A percentile compares a stretch with the other conserved stretches of the same genome.
Conservation (phyloP, 2,329 filamentous ascomycete species). For the Pezicula carpinea region DNA sequence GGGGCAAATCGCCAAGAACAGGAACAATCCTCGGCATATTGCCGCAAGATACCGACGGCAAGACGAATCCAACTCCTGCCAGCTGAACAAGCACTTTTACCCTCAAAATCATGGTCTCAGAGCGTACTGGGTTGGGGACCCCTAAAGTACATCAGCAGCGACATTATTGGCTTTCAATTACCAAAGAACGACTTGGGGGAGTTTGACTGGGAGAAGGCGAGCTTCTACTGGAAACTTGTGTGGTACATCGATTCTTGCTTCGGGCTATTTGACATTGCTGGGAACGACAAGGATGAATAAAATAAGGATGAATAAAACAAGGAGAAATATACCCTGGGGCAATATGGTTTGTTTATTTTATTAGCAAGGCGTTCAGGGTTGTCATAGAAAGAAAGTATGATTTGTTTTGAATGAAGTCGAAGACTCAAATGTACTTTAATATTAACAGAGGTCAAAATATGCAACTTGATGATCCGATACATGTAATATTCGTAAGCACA, state of each 20-base stretch:
- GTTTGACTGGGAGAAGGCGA: constrained; percentile 70
- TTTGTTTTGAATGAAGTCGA: neutral
- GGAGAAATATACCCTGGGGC: neutral
- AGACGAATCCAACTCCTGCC: constrained; percentile 61
- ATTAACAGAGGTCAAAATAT: too few species aligned
- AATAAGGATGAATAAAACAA: constrained; percentile 10
- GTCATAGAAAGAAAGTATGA: neutral
- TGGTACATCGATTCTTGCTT: constrained; percentile 58
- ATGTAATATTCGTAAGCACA: too few species aligned
- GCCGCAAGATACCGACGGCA: constrained; percentile 62
- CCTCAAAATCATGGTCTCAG: constrained; percentile 61
- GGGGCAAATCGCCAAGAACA: constrained; percentile 20
- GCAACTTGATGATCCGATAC: too few species aligned
- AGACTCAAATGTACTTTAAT: too few species aligned
- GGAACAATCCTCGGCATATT: constrained; percentile 40
- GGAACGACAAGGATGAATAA: constrained; percentile 26
- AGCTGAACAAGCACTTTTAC: constrained; percentile 65
- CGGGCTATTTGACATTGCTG: constrained; percentile 53
- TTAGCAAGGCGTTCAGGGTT: neutral
- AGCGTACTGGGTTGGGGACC: constrained; percentile 56
- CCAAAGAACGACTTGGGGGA: constrained; percentile 68
- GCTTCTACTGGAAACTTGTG: constrained; percentile 63
- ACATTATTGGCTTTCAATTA: constrained; percentile 71
- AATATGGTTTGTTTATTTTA: neutral
- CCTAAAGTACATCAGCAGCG: constrained; percentile 34